Conservation (phyloP, 2,329 filamentous ascomycete species). For the Botrytis elliptica region DNA sequence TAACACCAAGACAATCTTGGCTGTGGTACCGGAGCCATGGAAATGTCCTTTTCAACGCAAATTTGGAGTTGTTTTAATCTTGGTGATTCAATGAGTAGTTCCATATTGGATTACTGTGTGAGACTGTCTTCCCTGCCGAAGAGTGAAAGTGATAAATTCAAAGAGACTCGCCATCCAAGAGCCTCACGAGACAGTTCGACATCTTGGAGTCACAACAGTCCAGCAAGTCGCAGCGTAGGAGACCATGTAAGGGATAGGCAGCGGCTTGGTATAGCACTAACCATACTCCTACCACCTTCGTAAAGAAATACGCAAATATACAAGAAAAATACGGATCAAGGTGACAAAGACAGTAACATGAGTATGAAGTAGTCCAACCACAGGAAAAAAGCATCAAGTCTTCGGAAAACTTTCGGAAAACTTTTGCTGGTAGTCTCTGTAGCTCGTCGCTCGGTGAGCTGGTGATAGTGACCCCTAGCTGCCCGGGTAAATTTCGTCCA, state of each 20-base stretch:
- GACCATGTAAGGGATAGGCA: not conserved
- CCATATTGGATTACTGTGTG: not conserved
- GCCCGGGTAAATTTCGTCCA: not conserved
- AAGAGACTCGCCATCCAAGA: not conserved
- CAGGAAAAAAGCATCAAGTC: not conserved
- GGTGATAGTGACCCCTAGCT: no score
- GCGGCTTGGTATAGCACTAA: not conserved
- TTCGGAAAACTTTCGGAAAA: not conserved
- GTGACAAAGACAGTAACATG: not conserved
- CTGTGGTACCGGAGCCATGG: not conserved
- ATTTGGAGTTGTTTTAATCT: not conserved
- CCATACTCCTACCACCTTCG: not conserved
- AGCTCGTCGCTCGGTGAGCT: not conserved
- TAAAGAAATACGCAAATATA: not conserved
- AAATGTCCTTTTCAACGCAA: not conserved
- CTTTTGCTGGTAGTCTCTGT: not conserved
- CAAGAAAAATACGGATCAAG: not conserved
- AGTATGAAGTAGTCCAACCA: not conserved
- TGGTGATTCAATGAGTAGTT: not conserved
- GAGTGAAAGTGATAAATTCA: not conserved
- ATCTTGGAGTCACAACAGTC: not conserved
- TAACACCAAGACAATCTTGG: not conserved
- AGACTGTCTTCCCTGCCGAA: not conserved
- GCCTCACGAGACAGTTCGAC: not conserved
- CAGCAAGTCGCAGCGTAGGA: not conserved